Evolutionary conservation across 257 asterid genomes (phyloP).

Genomic region (Petunia secreta): DNA sequence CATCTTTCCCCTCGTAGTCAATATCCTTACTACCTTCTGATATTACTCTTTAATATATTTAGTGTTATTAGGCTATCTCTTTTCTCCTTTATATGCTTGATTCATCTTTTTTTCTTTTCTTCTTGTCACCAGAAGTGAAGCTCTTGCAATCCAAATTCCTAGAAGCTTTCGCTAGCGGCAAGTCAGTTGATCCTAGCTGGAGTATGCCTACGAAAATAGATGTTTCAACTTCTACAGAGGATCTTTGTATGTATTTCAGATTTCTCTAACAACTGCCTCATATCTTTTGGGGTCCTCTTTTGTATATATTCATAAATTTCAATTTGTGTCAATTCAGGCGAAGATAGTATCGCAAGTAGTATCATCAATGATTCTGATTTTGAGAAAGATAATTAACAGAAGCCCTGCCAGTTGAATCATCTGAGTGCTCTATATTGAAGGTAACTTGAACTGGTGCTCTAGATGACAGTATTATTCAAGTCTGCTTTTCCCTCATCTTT

Average conservation of each 20-base stretch:
- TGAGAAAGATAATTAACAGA: conserved; percentile 76
- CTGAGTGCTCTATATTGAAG: conserved; percentile 69
- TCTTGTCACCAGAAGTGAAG: conserved; percentile 70
- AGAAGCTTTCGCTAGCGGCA: conserved; percentile 73
- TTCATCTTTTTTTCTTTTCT: conserved; percentile 31
- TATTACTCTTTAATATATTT: not conserved
- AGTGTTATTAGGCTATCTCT: not conserved
- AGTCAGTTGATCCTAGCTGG: conserved; percentile 52
- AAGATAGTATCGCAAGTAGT: conserved; percentile 34
- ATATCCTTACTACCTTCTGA: not conserved
- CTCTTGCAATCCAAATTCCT: conserved; percentile 76
- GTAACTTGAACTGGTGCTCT: conserved; percentile 44
- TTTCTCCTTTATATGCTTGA: conserved; percentile 14
- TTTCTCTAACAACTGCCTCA: conserved; percentile 11
- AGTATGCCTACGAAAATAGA: conserved; percentile 53
- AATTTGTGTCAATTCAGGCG: conserved; percentile 30
- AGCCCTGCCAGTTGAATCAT: conserved; percentile 79
- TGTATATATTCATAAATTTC: conserved; percentile 26
- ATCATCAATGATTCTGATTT: conserved; percentile 38
- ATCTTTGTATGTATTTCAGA: conserved; percentile 65
- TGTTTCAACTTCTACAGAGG: conserved; percentile 85
- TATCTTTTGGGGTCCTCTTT: not conserved
- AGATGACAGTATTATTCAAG: conserved; percentile 7
- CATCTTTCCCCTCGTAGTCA: not conserved
- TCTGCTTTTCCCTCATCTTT: conserved; percentile 22